Evolutionary conservation across 2,329 filamentous ascomycete genomes (phyloP), one percentile per base, ranked within the genome.

Genomic region (Clonostachys byssicola): DNA sequence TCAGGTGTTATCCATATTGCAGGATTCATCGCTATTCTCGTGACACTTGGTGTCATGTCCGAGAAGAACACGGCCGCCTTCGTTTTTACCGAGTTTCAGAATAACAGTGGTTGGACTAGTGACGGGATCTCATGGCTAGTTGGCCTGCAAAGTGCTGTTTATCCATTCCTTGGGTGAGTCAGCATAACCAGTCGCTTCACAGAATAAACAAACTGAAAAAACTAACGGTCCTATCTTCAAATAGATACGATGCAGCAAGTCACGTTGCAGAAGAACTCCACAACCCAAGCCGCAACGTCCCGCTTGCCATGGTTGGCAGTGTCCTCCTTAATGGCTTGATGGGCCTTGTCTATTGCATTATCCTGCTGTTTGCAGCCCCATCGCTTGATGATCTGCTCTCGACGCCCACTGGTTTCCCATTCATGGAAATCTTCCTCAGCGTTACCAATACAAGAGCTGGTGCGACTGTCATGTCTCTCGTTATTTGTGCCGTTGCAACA

Each of bases 291-390:
- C 57, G 60, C 0, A 60, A 60, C 18, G 70, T 69, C 1, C 54
- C 72, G 13, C 52, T 68, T 0, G 67, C 65, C 2, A 69, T 73
- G 62, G 52, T 67, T 0, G 61, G 62, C 6, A 62, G 59, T 35
- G 59, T 64, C 3, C 45, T 63, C 0, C 55, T 73, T 35, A 77
- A 77, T 43, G 73, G 72, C 0, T 44, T 75, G 1, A 64, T 76
- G 43, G 74, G 40, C 30, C 20, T 43, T 5, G 42, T 33, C n/a
- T 23, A 33, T 12, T 23, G 16, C 34, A 60, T 73, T 45, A 56
- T 73, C 6, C 56, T 77, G 0, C 58, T 76, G 2, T 78, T 68
- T 55, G 68, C 63, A 2, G 62, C 71, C 2, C 18, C 34, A 4
- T 1, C 69, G 71, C 58, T 75, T 2, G 56, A 69, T 1, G 52